A percentile compares a stretch with the other conserved stretches of the same genome.
Evolutionary conservation across 2,329 filamentous ascomycete species (phyloP).

Genomic region (Fusarium siculi): DNA sequence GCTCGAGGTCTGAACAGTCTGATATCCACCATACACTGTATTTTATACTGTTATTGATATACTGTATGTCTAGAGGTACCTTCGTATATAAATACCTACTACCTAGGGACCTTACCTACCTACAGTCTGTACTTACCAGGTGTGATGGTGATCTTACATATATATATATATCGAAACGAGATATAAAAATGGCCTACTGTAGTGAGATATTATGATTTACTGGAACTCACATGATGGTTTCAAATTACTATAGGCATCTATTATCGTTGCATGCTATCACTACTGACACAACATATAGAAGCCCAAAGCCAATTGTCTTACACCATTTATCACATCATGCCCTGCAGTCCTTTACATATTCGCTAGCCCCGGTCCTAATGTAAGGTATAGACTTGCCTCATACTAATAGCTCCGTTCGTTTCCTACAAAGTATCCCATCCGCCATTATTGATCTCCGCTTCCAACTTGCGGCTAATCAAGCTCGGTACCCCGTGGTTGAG

Average conservation of each 20-base stretch:
- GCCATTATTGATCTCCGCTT: slow-evolving; percentile 96
- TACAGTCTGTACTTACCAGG: too few species aligned
- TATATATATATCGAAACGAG: neutral
- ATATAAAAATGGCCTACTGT: neutral
- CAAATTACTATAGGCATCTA: slow-evolving; percentile 2
- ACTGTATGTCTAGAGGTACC: neutral
- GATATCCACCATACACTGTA: neutral
- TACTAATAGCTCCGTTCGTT: neutral
- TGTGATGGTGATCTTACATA: neutral
- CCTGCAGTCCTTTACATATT: neutral
- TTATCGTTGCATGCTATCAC: slow-evolving; percentile 5
- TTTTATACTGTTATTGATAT: neutral
- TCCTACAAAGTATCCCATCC: slow-evolving; percentile 83
- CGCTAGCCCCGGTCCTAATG: neutral
- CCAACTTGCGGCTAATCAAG: slow-evolving; percentile 87
- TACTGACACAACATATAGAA: slow-evolving; percentile 8
- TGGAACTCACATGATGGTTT: neutral
- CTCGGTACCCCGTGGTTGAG: slow-evolving; percentile 87
- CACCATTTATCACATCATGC: slow-evolving; percentile 5
- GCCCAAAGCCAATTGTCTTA: neutral
- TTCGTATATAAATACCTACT: too few species aligned
- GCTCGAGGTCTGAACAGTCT: neutral
- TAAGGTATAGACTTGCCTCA: neutral
- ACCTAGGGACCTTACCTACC: neutral
- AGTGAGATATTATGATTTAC: neutral